phyloP scores from a whole-genome alignment of 75 land plant species.

The Sequoia sempervirens region DNA sequence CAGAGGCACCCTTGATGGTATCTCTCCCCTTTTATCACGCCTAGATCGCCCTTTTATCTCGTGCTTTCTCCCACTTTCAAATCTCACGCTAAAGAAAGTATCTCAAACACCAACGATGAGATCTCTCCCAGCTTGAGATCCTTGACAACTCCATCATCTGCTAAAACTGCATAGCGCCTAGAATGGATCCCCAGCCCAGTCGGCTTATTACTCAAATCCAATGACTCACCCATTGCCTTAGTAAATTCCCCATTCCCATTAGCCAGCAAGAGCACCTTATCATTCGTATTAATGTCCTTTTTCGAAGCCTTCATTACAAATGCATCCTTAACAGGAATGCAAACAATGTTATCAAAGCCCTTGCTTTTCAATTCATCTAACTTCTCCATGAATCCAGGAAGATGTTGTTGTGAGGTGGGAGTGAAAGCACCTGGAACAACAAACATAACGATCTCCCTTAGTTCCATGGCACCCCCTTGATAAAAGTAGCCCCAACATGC shows the following conservation, averaged over 20 bases:
- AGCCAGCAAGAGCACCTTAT: constrained; percentile 75
- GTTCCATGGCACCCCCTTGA: too few species aligned
- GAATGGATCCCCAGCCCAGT: constrained; percentile 69
- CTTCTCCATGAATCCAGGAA: constrained; percentile 82
- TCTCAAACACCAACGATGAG: too few species aligned
- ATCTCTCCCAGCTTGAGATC: constrained; percentile 76
- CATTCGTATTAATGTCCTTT: constrained; percentile 49
- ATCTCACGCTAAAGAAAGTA: too few species aligned
- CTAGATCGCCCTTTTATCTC: too few species aligned
- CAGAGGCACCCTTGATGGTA: too few species aligned
- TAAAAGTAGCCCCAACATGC: too few species aligned
- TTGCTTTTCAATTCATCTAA: constrained; percentile 57
- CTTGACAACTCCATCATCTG: constrained; percentile 85
- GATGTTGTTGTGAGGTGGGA: too few species aligned
- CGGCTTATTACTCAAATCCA: constrained; percentile 72
- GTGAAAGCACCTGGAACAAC: too few species aligned
- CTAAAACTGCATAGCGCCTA: constrained; percentile 62
- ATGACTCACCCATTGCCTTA: constrained; percentile 54
- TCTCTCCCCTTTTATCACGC: too few species aligned
- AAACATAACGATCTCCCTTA: too few species aligned
- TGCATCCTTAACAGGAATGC: constrained; percentile 84
- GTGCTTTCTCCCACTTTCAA: too few species aligned
- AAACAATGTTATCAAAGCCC: constrained; percentile 77
- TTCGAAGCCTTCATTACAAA: constrained; percentile 96
- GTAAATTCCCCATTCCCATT: constrained; percentile 78